These are phyloP conservation scores for Ganoderma sp. DNA, from an alignment of 1,284 basidiomycete species.

Conservation along the genomic window DNA sequence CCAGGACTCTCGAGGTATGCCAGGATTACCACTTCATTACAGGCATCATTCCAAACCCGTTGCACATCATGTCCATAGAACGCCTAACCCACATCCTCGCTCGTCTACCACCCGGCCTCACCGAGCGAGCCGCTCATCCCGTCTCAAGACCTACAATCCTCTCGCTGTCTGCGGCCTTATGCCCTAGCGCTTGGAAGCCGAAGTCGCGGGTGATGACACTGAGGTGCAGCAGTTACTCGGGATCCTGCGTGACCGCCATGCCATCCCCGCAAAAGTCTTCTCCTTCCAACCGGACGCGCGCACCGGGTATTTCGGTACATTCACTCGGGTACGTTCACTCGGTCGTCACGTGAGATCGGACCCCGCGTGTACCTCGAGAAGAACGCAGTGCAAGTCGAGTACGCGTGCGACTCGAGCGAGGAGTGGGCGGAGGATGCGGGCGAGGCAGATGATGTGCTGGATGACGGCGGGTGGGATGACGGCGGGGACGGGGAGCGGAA, in stretches of 20 bases:
- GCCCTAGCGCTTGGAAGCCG: constrained; percentile 72
- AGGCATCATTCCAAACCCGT: background rate
- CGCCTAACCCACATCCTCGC: constrained; percentile 49
- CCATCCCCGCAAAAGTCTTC: constrained; percentile 72
- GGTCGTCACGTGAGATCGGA: constrained; percentile 69
- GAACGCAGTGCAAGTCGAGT: constrained; percentile 76
- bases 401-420: constrained; percentile 83
- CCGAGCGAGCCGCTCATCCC: constrained; percentile 29
- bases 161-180: constrained; percentile 62
- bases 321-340: constrained; percentile 91
- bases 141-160: constrained; percentile 44
- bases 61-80: constrained; percentile 40
- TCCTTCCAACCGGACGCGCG: constrained; percentile 79
- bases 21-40: background rate
- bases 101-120: constrained; percentile 43
- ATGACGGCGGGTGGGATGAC: constrained; percentile 60
- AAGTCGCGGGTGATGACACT: constrained; percentile 70
- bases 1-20: constrained; percentile 48
- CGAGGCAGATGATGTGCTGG: constrained; percentile 74
- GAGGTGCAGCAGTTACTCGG: constrained; percentile 61
- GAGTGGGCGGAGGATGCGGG: constrained; percentile 81
- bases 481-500: constrained; percentile 64
- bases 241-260: constrained; percentile 60
- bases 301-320: constrained; percentile 84
- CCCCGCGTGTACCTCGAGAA: constrained; percentile 76